phyloP scores from a whole-genome alignment of 2,329 filamentous ascomycete species.

The Canariomyces notabilis region DNA sequence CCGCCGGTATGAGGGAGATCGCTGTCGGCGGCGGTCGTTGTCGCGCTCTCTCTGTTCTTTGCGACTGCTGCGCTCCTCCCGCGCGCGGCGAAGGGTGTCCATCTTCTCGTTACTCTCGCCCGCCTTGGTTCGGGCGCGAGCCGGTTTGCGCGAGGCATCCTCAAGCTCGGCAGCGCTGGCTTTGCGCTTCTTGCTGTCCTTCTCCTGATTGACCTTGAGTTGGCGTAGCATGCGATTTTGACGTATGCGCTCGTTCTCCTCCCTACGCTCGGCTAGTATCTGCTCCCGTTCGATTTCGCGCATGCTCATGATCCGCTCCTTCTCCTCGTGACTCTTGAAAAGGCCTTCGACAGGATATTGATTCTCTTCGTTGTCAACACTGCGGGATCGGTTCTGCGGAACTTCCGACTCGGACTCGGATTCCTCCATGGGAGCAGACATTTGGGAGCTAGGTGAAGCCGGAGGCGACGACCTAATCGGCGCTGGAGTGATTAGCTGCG shows the following conservation, averaged over 20 bases:
- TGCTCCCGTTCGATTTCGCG: conserved; percentile 88
- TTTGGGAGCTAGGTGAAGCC: conserved; percentile 66
- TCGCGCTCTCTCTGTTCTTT: conserved; percentile 59
- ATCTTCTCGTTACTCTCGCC: conserved; percentile 68
- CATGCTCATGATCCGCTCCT: conserved; percentile 74
- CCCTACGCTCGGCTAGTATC: conserved; percentile 79
- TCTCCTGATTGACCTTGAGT: conserved; percentile 64
- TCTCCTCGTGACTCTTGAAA: conserved; percentile 69
- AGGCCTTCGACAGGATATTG: conserved; percentile 85
- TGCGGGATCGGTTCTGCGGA: conserved; percentile 39
- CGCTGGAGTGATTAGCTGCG: conserved; percentile 9
- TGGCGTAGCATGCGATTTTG: conserved; percentile 79
- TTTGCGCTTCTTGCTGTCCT: conserved; percentile 68
- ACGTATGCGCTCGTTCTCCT: conserved; percentile 73
- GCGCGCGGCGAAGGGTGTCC: conserved; percentile 59
- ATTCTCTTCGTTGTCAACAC: conserved; percentile 54
- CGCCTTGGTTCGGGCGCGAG: conserved; percentile 63
- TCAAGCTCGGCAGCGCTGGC: conserved; percentile 74
- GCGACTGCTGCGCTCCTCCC: conserved; percentile 61
- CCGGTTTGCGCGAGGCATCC: conserved; percentile 68
- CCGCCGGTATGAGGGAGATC: conserved; percentile 36
- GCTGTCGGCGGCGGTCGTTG: conserved; percentile 52
- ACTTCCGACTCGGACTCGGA: conserved; percentile 73
- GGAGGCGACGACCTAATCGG: conserved; percentile 61
- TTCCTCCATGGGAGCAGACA: conserved; percentile 86